Evolutionary conservation across 2,329 filamentous ascomycete species (phyloP).

Genomic region (Stagonosporopsis tanaceti): DNA sequence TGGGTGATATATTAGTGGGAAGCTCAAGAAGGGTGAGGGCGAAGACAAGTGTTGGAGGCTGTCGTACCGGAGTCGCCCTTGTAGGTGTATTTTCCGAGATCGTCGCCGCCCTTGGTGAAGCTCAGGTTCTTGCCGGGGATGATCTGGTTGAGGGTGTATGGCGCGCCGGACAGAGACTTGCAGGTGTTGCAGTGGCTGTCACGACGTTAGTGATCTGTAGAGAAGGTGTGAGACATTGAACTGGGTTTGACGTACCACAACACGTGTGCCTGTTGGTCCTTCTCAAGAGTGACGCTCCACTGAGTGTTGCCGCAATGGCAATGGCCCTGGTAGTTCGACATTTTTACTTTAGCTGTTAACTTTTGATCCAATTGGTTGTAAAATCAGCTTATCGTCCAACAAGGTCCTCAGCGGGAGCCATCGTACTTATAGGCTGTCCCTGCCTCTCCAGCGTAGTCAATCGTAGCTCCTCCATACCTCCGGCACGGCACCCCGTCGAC

Average conservation of each 20-base stretch:
- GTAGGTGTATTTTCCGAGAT: conserved; percentile 62
- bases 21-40: neutral
- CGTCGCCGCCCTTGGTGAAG: conserved; percentile 59
- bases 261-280: conserved; percentile 56
- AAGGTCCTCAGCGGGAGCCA: conserved; percentile 9
- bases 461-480: neutral
- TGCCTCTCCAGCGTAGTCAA: neutral
- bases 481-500: neutral
- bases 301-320: conserved; percentile 65
- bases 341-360: conserved; percentile 22
- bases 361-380: neutral
- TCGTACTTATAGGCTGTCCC: conserved; percentile 17
- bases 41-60: neutral
- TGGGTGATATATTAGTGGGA: conserved; percentile 22
- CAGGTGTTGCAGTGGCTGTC: conserved; percentile 65
- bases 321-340: conserved; percentile 58
- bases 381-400: neutral
- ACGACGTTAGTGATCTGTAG: neutral
- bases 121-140: conserved; percentile 59
- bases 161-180: conserved; percentile 60
- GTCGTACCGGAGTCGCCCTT: conserved; percentile 61
- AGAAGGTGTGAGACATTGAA: neutral
- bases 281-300: conserved; percentile 60
- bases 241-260: conserved; percentile 52
- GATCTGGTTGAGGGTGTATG: conserved; percentile 64